Base-by-base conservation (phyloP, 2,329 filamentous ascomycete genomes). In the Fusarium nodosum region DNA sequence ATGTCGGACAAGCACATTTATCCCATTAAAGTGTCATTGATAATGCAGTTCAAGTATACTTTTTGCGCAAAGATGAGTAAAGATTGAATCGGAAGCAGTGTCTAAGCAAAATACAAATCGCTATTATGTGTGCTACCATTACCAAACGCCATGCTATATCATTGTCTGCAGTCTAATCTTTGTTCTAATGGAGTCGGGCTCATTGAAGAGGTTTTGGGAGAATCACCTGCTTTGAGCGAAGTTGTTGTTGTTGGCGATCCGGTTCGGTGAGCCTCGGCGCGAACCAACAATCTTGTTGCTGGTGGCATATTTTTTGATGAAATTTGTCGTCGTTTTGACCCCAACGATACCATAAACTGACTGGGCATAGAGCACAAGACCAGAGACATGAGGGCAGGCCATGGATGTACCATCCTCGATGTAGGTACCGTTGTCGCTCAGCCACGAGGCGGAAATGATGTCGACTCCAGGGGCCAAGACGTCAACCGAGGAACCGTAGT, bases 331-430 rank as follows among this genome's bases (percentile, higher is more conserved):
- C 39, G 76, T 79, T 7, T 60, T 50, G 24, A 75, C 69, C 15
- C 75, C 76, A 46, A 70, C 74, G 26, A 76, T 50, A 22, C 79
- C 78, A 59, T 85, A 78, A 7, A 87, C 77, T 8, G 80, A 80
- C 56, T 89, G 78, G 38, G 80, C 77, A 74, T 83, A 83, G 15
- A 82, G 76, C n/a, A 72, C 86, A 20, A 91, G 79, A 26, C 89
- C 89, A 36, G 85, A 81, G 57, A 91, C 81, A 72, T 90, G 88
- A 2, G 89, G 88, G 2, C 82, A 79, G 9, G 88, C 86, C 88
- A 90, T 90, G 15, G 84, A 88, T 5, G 89, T 91, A 18, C 89
- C 89, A 9, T 81, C 84, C 72, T 88, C 82, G 42, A 75, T 80
- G 60, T 80, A 80, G 31, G 76, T 83, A 39, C 84, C 81, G 15